Percentiles rank a stretch among this genome's conserved stretches.
phyloP scores from a whole-genome alignment of 164 flowering plant species.

The Berberis thunbergii region DNA sequence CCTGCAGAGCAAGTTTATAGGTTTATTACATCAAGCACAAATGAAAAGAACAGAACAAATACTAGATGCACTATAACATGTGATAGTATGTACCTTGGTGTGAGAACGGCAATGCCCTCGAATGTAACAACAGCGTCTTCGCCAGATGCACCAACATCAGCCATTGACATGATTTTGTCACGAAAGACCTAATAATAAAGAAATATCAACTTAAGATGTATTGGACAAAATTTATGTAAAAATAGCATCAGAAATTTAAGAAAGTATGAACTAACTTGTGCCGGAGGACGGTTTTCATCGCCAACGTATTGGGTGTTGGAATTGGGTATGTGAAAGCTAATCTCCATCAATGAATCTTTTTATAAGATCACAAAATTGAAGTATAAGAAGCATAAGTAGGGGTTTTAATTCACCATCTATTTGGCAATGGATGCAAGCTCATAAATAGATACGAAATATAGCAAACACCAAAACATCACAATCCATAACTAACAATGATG shows the following conservation, averaged over 20 bases:
- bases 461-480: no score
- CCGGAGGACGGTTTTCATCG: conserved; percentile 85
- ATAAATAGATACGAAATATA: no score
- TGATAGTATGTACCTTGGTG: conserved; percentile 61
- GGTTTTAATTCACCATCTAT: not conserved
- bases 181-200: conserved; percentile 55
- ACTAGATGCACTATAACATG: not conserved
- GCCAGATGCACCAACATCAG: conserved; percentile 79
- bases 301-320: conserved; percentile 92
- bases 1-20: conserved; percentile 28
- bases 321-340: conserved; percentile 86
- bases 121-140: conserved; percentile 91
- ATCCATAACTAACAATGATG: no score
- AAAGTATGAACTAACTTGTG: conserved; percentile 47
- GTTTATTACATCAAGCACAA: conserved; percentile 2
- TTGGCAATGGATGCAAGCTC: no score
- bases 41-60: not conserved
- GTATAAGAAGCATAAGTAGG: not conserved
- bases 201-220: not conserved
- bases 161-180: conserved; percentile 80
- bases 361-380: conserved; percentile 22
- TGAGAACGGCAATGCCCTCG: conserved; percentile 89
- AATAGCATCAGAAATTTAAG: not conserved
- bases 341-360: conserved; percentile 98
- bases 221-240: conserved; percentile 1